Base-by-base conservation (phyloP, 2,329 filamentous ascomycete genomes). In the Didymosphaeria variabile region DNA sequence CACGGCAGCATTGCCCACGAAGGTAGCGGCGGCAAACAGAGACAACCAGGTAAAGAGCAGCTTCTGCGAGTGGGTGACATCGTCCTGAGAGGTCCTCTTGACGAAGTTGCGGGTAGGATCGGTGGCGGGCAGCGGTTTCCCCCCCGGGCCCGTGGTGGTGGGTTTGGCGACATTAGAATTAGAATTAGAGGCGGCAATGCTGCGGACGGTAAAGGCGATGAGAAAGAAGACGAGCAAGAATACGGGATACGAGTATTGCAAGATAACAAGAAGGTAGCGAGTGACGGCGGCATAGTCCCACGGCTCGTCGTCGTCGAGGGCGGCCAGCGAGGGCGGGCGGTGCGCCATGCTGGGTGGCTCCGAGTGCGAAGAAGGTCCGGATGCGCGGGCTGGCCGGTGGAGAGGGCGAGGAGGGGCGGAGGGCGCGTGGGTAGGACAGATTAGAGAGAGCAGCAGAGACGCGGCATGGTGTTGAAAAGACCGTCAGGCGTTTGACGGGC, bases 81-180 rank as follows among this genome's bases (percentile, higher is more conserved):
- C 84, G 62, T 79, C 80, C 64, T 79, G 76, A 55, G 76, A 76
- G 62, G 81, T 78, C 69, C 83, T 82, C 65, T 81, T 81, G 75
- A 83, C 72, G 59, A 74, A 69, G 71, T 78, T 72, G 70, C 68
- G 76, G 54, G 75, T 79, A 65, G 77, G 79, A 70, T 80, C 82
- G 72, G 78, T 87, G 74, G 88, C 91, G 61, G 93, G 93, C 57
- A 97, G 83, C 36, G 93, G 93, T 77, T 96, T 94, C 67, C 94
- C 94, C 58, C 92, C 94, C 1, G 94, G 93, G n/a, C 94, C 94
- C 56, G 85, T 88, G 66, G 86, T 85, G 61, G 80, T 76, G 45
- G 79, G 74, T 69, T 82, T 76, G 49, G 80, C 77, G 64, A 78
- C 77, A 64, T 82, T 80, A 67, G 80, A 81, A 72, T 77, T 79